Conservation (phyloP, 2,329 filamentous ascomycete genomes). For the Curvularia sp. region DNA sequence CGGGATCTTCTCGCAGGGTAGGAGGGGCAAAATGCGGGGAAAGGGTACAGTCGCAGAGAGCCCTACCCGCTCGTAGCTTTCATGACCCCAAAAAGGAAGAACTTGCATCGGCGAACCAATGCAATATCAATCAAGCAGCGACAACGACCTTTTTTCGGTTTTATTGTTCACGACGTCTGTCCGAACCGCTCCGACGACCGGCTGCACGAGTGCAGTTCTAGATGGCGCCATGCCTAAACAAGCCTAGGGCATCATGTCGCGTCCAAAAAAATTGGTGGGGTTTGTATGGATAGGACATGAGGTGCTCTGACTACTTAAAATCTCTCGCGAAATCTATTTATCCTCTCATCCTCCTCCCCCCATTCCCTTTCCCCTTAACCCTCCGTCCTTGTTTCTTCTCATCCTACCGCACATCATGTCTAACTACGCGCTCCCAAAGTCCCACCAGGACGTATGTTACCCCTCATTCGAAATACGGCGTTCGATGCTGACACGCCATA, state of each 20-base stretch:
- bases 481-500: conserved; percentile 57
- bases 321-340: conserved; percentile 5
- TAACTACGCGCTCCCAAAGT: conserved; percentile 69
- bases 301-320: conserved; percentile 21
- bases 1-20: conserved; percentile 21
- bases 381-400: conserved; percentile 15
- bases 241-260: conserved; percentile 31
- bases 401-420: conserved; percentile 38
- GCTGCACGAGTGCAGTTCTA: conserved; percentile 16
- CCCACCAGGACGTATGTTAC: conserved; percentile 68
- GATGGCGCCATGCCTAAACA: conserved; percentile 26
- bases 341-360: conserved; percentile 2
- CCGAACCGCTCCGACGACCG: conserved; percentile 37
- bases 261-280: conserved; percentile 40
- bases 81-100: conserved; percentile 8
- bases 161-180: background rate
- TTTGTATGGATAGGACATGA: conserved; percentile 7
- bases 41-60: conserved; percentile 7
- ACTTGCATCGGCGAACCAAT: background rate
- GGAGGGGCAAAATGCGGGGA: conserved; percentile 23
- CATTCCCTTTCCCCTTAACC: background rate
- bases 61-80: conserved; percentile 8
- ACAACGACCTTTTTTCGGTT: background rate
- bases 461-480: conserved; percentile 27
- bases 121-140: background rate